Conservation (phyloP, 2,329 filamentous ascomycete genomes). For the Penicillium glabrum region DNA sequence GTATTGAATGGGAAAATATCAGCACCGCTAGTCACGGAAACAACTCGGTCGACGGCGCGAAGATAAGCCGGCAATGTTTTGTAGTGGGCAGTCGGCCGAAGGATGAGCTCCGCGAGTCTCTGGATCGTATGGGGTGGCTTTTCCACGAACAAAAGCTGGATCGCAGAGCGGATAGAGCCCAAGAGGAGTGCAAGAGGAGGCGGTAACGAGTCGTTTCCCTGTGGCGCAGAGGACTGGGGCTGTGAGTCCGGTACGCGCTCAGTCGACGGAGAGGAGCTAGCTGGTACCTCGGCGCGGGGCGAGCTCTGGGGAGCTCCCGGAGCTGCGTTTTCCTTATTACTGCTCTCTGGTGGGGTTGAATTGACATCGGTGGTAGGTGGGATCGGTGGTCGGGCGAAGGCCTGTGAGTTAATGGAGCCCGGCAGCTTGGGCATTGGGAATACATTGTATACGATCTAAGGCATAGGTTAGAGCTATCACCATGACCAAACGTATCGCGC, state of each 20-base stretch:
- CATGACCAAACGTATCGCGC: not conserved
- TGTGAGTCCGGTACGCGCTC: conserved; percentile 45
- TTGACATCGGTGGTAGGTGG: conserved; percentile 31
- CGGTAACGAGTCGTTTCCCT: conserved; percentile 56
- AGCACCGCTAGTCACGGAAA: conserved; percentile 81
- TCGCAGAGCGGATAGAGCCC: conserved; percentile 57
- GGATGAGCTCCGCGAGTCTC: conserved; percentile 81
- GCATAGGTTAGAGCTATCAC: conserved; percentile 4
- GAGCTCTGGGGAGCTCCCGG: conserved; percentile 31
- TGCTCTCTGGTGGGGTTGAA: conserved; percentile 28
- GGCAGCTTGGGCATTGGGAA: conserved; percentile 68
- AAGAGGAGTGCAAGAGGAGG: conserved; percentile 64
- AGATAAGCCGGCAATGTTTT: conserved; percentile 79
- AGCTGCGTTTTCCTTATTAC: conserved; percentile 40
- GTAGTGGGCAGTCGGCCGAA: conserved; percentile 76
- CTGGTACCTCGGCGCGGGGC: conserved; percentile 40
- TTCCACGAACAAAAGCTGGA: conserved; percentile 66
- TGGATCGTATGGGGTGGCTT: conserved; percentile 91
- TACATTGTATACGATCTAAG: conserved; percentile 71
- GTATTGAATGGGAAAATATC: conserved; percentile 74
- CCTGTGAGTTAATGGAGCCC: conserved; percentile 20
- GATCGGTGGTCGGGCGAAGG: conserved; percentile 21
- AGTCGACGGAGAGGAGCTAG: conserved; percentile 36
- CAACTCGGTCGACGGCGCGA: conserved; percentile 84
- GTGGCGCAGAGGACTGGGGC: conserved; percentile 41